Base-by-base conservation (phyloP, 1,284 basidiomycete species). In the Phaffia rhodozyma region DNA sequence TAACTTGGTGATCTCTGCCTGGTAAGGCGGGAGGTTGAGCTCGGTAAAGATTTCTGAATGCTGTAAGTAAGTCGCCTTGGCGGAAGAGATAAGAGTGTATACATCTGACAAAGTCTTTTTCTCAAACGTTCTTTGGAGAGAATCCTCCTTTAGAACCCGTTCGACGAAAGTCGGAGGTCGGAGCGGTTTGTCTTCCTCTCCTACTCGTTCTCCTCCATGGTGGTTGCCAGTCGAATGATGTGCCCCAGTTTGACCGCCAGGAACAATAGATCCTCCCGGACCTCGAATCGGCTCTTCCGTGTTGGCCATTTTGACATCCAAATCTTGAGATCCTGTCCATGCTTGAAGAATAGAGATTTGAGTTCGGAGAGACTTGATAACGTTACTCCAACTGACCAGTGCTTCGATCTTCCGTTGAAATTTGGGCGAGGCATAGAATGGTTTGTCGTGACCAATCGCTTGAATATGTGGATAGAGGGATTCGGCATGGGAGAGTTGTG, bases 81-180 rank as follows among this genome's bases (percentile, higher is more conserved):
- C 89, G 66, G 86, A 85, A 60, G 86, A 84, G 63, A 98, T 85
- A 69, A 96, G 86, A 23, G 84, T 80, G 73, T 93, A 86, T 25
- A 96, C 84, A 48, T 89, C 91, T 57, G 85, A 84, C 69, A 98
- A 83, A 65, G 91, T 91, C 30, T 91, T 89, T 72, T 89, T 91
- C 76, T 96, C 91, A 73, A 98, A 97, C 3, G 90, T 92, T 60
- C 87, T 82, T 74, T 96, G 88, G 70, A 97, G 85, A 21, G 87
- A 88, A 71, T 97, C 94, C 75, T 98, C 96, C 74, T 97, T 97
- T 66, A 97, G 82, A 51, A 98, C 80, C 49, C 91, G 84, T 74
- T 98, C 96, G 47, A 97, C 86, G 73, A 98, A 98, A 58, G 86
- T 89, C 50, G 84, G 83, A 88, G 67, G 81, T 86, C 66, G 80